Conservation (phyloP, 2,329 filamentous ascomycete species). For the Alternaria consortialis region DNA sequence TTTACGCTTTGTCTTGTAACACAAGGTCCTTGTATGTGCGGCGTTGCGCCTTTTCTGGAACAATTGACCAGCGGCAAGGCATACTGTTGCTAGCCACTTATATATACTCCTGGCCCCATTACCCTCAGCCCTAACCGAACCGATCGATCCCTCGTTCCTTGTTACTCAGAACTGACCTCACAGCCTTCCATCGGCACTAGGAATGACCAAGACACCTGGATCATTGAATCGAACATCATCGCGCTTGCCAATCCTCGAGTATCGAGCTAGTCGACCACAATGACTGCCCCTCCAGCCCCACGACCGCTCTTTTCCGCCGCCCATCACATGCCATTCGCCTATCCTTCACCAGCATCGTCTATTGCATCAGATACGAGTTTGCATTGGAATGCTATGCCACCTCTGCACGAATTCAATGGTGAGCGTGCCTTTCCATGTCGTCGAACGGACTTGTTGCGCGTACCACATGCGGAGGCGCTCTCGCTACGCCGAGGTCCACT, state of each 20-base stretch:
- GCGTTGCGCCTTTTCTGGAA: constrained; percentile 20
- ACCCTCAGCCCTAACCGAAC: constrained; percentile 32
- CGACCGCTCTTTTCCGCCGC: constrained; percentile 37
- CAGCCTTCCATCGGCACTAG: constrained; percentile 8
- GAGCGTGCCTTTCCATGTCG: constrained; percentile 24
- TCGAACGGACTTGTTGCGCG: constrained; percentile 6
- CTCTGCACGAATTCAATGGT: constrained; percentile 33
- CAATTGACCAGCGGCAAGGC: constrained; percentile 11
- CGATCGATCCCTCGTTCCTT: constrained; percentile 19
- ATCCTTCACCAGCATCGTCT: constrained; percentile 36
- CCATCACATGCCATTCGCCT: constrained; percentile 25
- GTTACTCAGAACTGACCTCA: constrained; percentile 1
- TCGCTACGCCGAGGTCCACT: constrained; percentile 8
- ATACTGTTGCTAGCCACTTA: constrained; percentile 8
- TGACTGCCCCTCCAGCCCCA: constrained; percentile 32
- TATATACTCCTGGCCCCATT: constrained; percentile 28
- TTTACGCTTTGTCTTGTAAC: constrained; percentile 12
- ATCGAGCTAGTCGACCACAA: constrained; percentile 28
- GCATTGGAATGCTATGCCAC: constrained; percentile 36
- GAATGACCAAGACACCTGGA: constrained; percentile 16
- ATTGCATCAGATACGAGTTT: constrained; percentile 30
- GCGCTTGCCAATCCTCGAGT: constrained; percentile 9
- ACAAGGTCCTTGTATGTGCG: constrained; percentile 10
- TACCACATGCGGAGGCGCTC: constrained; percentile 4
- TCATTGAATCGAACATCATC: constrained; percentile 4